Evolutionary conservation across 441 rosid genomes (phyloP).

Genomic region (Jatropha multifida): DNA sequence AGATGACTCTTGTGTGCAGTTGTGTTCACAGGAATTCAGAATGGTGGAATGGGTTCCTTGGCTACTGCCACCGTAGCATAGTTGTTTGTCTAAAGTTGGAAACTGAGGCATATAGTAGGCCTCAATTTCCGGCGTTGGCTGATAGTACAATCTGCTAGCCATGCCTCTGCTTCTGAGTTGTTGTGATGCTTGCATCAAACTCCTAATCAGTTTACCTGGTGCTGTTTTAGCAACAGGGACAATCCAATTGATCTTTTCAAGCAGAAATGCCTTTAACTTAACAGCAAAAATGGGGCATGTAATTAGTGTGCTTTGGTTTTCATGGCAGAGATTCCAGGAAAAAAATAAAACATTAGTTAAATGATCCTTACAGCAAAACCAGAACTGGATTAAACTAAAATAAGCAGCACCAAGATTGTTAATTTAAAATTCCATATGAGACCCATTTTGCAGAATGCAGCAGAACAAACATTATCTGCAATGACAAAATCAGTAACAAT

Average conservation of each 20-base stretch:
- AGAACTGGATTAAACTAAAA: not conserved
- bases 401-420: constrained; percentile 14
- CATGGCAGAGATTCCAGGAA: not conserved
- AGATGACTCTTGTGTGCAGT: constrained; percentile 68
- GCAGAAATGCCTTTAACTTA: not conserved
- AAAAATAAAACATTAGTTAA: not conserved
- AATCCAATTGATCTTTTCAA: constrained; percentile 10
- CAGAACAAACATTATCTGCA: constrained; percentile 26
- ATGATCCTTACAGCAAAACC: not conserved
- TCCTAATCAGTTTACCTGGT: constrained; percentile 4
- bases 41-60: constrained; percentile 32
- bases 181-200: constrained; percentile 38
- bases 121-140: constrained; percentile 39
- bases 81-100: constrained; percentile 33
- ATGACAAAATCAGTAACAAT: not conserved
- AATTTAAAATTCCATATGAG: not conserved
- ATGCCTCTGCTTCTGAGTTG: constrained; percentile 36
- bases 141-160: constrained; percentile 42
- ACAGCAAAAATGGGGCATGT: constrained; percentile 9
- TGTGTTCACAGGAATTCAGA: constrained; percentile 41
- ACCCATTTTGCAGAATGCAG: not conserved
- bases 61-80: constrained; percentile 28
- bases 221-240: not conserved
- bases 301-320: constrained; percentile 3
- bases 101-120: constrained; percentile 43